Evolutionary conservation across 2,329 filamentous ascomycete species (phyloP), one percentile per base, ranked within the genome.

Genomic region (Cytospora piceicola): DNA sequence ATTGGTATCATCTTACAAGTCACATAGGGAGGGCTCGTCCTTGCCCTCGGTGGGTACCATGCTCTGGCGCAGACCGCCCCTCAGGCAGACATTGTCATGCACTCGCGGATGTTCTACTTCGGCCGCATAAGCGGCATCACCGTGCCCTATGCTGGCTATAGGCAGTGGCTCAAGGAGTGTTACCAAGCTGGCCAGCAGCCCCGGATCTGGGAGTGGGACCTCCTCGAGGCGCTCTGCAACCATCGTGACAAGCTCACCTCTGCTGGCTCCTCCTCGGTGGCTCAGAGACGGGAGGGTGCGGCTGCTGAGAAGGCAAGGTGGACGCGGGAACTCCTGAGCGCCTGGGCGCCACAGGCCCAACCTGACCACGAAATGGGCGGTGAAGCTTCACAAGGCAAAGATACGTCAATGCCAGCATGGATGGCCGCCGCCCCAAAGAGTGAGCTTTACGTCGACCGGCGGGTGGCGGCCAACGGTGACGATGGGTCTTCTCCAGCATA

Each of bases 111-210:
- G 75, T 91, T 90, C 78, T 92, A 90, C 77, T 90, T 88, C 74
- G 76, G 81, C 53, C 81, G 80, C 68, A 76, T 79, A 22, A 78
- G 82, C 58, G 80, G 79, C 65, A 78, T 82, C 53, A 74, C 82
- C 22, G 83, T 94, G 68, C 85, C 92, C 73, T 91, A 90, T 70
- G 78, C 85, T 61, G 78, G 78, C 59, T 95, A 94, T 78, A 88
- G 89, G 73, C 75, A 79, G 36, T 93, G 91, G 87, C 77, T 88
- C n/a, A 46, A 58, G 17, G 75, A 74, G 27, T 60, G 67, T 24
- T 71, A 78, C 58, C 74, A 76, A 1, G 71, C 74, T 5, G 75
- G 79, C 64, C 67, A 67, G 0, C 64, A 75, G 4, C 77, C 12
- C n/a, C 66, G 63, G n/a, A 54, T 67, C 52, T 67, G 64, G 67